Evolutionary conservation across 139 green algal species (phyloP), one percentile per base, ranked within the genome.

Genomic region (Auxenochlorella pyrenoidosa): DNA sequence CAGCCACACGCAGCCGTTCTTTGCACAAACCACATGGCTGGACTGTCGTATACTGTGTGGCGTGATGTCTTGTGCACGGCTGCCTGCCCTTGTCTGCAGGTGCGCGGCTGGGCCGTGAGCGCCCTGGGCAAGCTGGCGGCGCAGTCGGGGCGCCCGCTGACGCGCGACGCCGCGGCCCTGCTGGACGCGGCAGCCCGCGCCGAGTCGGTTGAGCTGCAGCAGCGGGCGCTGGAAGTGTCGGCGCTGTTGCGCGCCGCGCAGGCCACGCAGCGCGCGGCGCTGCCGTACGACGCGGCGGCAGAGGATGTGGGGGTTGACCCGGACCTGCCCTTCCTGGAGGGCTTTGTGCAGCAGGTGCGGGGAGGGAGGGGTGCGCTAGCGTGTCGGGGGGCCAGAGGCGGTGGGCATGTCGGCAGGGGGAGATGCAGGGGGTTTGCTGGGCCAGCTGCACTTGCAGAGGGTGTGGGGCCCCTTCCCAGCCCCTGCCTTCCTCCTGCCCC

Each of bases 211-310:
- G 95, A 97, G 88, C 89, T 98, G 84, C 97, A 99, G 94, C 95
- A 98, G 90, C 88, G 95, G 19, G 96, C 97, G 30, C 90, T 96
- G 32, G 95, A 99, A 93, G 89, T 98, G 54, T 78, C 90, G 77
- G 93, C 94, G 10, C 91, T 99, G 79, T 86, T 97, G 60, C 32
- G 28, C 36, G 12, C 18, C 51, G 26, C 44, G 60, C 36, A 30
- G 16, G 75, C n/a, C 16, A 89, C 73, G 41, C 70, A 93, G 54
- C 75, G 93, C 34, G 82, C 88, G 3, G 88, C 86, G 72, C 86
- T 99, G 87, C 96, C 96, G 0, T 54, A 65, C 1, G 94, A 97
- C 65, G 92, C 91, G 15, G 92, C 90, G 19, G 95, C 92, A 40
- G 94, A 98, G 87, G 95, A 97, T 65, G 86, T 97, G 59, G 92